phyloP scores from a whole-genome alignment of 345 rosid species.

The Acer campestre region DNA sequence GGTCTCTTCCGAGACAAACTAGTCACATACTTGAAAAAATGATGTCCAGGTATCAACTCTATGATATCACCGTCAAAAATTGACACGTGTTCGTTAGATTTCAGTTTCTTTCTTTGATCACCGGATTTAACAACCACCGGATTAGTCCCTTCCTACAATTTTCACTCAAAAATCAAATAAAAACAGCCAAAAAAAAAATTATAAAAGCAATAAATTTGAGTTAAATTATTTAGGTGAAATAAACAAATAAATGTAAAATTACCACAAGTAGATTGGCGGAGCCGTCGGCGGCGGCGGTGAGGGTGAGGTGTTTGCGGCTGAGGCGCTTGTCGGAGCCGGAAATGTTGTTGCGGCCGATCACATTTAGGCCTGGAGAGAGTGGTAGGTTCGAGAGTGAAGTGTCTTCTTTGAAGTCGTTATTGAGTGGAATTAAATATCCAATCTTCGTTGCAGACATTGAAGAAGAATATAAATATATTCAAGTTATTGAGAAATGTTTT shows the following conservation, averaged over 20 bases:
- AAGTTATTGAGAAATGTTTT: not conserved
- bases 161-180: not conserved
- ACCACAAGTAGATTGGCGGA: slow-evolving; percentile 65
- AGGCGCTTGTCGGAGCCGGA: slow-evolving; percentile 68
- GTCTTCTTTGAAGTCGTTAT: slow-evolving; percentile 53
- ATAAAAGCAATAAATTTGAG: not conserved
- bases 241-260: not conserved
- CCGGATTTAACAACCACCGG: slow-evolving; percentile 78
- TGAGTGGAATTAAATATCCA: slow-evolving; percentile 63
- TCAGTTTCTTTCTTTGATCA: slow-evolving; percentile 57
- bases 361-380: slow-evolving; percentile 58
- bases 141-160: slow-evolving; percentile 72
- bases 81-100: slow-evolving; percentile 42
- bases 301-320: slow-evolving; percentile 83
- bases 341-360: slow-evolving; percentile 64
- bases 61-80: slow-evolving; percentile 58
- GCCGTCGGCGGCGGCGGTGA: slow-evolving; percentile 47
- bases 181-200: not conserved
- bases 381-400: slow-evolving; percentile 51
- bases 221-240: not conserved
- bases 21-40: slow-evolving; percentile 57
- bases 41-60: slow-evolving; percentile 86
- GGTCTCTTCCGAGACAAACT: slow-evolving; percentile 34
- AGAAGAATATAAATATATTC: not conserved
- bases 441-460: slow-evolving; percentile 32